phyloP scores from a whole-genome alignment of 805 yeast genomes.

The Candida coquimbonensis region DNA sequence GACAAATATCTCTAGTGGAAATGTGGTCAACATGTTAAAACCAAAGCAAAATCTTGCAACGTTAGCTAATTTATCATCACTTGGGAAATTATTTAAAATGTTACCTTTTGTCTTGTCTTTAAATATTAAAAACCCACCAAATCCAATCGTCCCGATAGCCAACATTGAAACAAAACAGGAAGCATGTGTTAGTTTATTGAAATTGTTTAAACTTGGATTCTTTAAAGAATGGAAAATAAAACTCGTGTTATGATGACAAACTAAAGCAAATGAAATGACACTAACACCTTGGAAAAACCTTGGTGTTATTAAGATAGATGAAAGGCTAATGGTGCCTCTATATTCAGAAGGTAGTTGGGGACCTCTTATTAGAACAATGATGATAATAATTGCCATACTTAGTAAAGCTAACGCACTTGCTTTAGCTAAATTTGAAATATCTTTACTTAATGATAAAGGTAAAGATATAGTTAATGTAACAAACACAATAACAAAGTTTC shows the following conservation, averaged over 20 bases:
- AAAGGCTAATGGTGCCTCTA: conserved; percentile 39
- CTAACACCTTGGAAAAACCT: conserved; percentile 83
- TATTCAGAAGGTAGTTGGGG: conserved; percentile 46
- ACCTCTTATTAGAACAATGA: conserved; percentile 67
- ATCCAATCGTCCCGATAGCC: conserved; percentile 71
- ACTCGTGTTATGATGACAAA: conserved; percentile 91
- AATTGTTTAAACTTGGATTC: conserved; percentile 68
- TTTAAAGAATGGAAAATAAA: conserved; percentile 81
- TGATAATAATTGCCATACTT: conserved; percentile 75
- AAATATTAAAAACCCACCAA: conserved; percentile 71
- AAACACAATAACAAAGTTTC: conserved; percentile 65
- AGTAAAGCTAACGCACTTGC: conserved; percentile 81
- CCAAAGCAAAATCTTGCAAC: conserved; percentile 90
- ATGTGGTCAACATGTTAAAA: conserved; percentile 84
- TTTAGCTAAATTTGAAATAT: conserved; percentile 78
- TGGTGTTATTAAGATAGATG: conserved; percentile 47
- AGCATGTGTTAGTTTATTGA: conserved; percentile 72
- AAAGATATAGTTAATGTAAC: conserved; percentile 70
- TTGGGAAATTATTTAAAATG: conserved; percentile 78
- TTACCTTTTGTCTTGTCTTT: conserved; percentile 80
- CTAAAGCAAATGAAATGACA: conserved; percentile 92
- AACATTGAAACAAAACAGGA: conserved; percentile 77
- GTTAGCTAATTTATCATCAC: conserved; percentile 67
- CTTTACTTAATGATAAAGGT: conserved; percentile 74
- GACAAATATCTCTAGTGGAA: conserved; percentile 87